Base-by-base conservation (phyloP, 768 basidiomycete species). In the Termitomyces sp. region DNA sequence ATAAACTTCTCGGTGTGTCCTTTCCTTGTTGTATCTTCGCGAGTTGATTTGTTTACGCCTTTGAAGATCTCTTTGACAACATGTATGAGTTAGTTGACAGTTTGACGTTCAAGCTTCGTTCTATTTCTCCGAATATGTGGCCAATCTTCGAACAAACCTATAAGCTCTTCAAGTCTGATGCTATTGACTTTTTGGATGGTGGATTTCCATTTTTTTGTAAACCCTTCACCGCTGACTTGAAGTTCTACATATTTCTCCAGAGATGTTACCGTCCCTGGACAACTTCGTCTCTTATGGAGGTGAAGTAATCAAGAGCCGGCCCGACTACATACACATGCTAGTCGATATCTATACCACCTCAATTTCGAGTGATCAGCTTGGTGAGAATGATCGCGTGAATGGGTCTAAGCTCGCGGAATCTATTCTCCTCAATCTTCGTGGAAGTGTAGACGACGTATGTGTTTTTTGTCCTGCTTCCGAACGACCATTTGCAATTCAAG, bases 171-270 rank as follows among this genome's bases (percentile, higher is more conserved):
- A 93, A 92, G 71, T 77, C 81, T 16, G 89, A 91, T 35, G 92
- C 91, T 16, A 75, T 89, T 41, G 92, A 94, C 72, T 95, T 92
- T 78, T 78, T 95, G 56, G 91, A 94, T 64, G 93, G 93, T 88
- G 54, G 56, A 79, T 71, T 36, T 58, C 36, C 41, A 44, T 49
- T 40, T 55, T 14, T 57, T 16, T 23, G 26, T n/a, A 20, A 35
- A 38, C 56, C 7, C 12, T 44, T 23, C 2, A 28, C 10, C 12
- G 8, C 26, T 47, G 23, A 32, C 35, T 36, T 32, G 30, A 13
- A 23, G 14, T 12, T 48, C 16, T 18, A 23, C 23, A 1, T 2
- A n/a, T 44, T 50, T 52, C 49, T 38, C 41, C 63, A 87, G 93
- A 95, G 69, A 95, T 94, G 91, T 80, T 93, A 28, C 91, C 91